phyloP scores from a whole-genome alignment of 495 filamentous ascomycete genomes.

The Annulohypoxylon stygium region DNA sequence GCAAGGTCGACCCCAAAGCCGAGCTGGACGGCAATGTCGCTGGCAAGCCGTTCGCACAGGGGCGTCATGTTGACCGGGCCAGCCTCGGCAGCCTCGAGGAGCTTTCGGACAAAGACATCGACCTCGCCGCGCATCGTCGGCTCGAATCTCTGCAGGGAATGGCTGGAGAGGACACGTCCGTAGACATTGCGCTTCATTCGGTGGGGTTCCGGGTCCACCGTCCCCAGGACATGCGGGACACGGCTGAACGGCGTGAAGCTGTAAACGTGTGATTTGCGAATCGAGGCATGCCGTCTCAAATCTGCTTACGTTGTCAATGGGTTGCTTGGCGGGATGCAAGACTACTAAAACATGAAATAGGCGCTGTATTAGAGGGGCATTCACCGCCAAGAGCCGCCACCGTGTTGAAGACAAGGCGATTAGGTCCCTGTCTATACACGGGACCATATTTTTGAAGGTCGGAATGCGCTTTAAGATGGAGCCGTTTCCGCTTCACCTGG shows the following conservation, averaged over 20 bases:
- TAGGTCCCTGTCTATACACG: slow-evolving; percentile 38
- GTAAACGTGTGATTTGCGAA: neutral
- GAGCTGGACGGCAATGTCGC: neutral
- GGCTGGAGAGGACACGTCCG: neutral
- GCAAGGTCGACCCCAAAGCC: neutral
- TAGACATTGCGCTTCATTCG: neutral
- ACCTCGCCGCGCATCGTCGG: neutral
- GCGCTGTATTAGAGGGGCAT: neutral
- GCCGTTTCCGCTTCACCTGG: slow-evolving; percentile 56
- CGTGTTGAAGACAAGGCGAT: slow-evolving; percentile 43
- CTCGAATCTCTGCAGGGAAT: neutral
- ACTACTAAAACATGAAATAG: neutral
- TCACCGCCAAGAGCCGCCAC: slow-evolving; percentile 36
- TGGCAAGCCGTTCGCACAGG: neutral
- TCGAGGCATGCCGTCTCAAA: neutral
- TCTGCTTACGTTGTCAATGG: neutral
- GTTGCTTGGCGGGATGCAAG: neutral
- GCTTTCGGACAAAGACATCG: neutral
- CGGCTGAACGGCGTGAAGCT: neutral
- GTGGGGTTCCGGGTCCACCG: neutral
- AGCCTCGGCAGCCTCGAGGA: neutral
- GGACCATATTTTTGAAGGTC: slow-evolving; percentile 47
- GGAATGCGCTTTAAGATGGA: slow-evolving; percentile 58
- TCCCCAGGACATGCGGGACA: neutral
- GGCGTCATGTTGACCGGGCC: neutral